Percentiles rank a stretch among this genome's conserved stretches.
These are phyloP conservation scores for Cercospora zeae-maydis DNA, from an alignment of 2,329 filamentous ascomycete genomes.

Conservation along the genomic window DNA sequence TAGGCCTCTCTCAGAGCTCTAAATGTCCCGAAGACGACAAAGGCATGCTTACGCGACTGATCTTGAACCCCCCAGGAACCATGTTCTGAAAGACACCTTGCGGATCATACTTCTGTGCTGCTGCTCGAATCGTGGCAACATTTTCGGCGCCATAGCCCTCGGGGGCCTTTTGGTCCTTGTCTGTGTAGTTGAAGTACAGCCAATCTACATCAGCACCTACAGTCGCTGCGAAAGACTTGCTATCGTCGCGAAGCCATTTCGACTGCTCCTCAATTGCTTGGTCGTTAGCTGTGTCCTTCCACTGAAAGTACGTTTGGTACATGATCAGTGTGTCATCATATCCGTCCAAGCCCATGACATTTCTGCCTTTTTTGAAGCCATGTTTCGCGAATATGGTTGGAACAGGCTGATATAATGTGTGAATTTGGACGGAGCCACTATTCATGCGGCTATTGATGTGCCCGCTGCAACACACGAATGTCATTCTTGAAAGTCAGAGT, in stretches of 20 bases:
- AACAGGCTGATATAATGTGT: slow-evolving; percentile 19
- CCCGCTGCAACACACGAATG: slow-evolving; percentile 17
- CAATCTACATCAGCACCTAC: slow-evolving; percentile 16
- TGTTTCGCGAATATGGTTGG: slow-evolving; percentile 34
- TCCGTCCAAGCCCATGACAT: slow-evolving; percentile 40
- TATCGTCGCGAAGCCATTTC: slow-evolving; percentile 16
- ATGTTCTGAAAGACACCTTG: slow-evolving; percentile 19
- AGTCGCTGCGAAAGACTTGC: slow-evolving; percentile 9
- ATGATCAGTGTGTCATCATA: slow-evolving; percentile 25
- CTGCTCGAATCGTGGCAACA: slow-evolving; percentile 17
- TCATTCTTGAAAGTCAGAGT: slow-evolving; percentile 21
- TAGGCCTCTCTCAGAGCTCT: slow-evolving; percentile 3
- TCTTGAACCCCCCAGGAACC: slow-evolving; percentile 23
- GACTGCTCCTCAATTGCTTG: slow-evolving; percentile 18
- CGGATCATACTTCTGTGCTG: slow-evolving; percentile 18
- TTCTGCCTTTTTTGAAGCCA: slow-evolving; percentile 32
- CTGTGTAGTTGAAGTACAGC: slow-evolving; percentile 22
- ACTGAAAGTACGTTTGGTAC: slow-evolving; percentile 20
- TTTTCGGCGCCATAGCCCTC: slow-evolving; percentile 21
- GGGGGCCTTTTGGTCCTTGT: slow-evolving; percentile 16
- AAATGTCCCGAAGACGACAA: neutral
- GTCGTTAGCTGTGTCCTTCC: slow-evolving; percentile 12
- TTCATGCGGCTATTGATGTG: slow-evolving; percentile 12
- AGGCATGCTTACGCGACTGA: slow-evolving; percentile 15
- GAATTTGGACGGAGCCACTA: slow-evolving; percentile 4